Evolutionary conservation across 1,284 basidiomycete species (phyloP), one percentile per base, ranked within the genome.

Genomic region (Ustilago shanxiensis): DNA sequence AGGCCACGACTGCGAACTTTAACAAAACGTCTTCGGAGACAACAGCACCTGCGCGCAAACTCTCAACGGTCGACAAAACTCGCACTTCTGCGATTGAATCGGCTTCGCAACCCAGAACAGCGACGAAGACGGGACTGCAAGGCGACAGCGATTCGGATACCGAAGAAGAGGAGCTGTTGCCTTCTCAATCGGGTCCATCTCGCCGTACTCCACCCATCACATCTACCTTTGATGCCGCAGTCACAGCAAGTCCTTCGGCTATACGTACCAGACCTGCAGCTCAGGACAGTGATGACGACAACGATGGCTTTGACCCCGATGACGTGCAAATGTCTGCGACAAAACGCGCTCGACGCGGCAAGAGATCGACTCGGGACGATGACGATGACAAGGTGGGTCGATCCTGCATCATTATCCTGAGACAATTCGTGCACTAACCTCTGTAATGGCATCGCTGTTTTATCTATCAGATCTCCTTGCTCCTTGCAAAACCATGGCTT

Each of bases 401-500:
- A 26, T 16, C 28, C 29, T 58, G 44, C 6, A 28, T 16, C 29
- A 31, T 14, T 3, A 9, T 22, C 6, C 18, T 22, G n/a, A 22
- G 35, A 10, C 41, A 14, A 29, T 16, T 28, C 16, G 18, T 1
- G 8, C 14, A 18, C 47, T 26, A 33, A 59, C 39, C 16, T 5
- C 16, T 33, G n/a, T 39, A 11, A 14, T 47, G 41, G 7, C 9
- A 8, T 28, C 24, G 2, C 6, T 13, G n/a, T n/a, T 2, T n/a
- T 31, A 6, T 13, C 14, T 45, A 37, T 0, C 50, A 77, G 52
- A 62, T 75, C 7, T 70, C 75, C 26, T 79, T 91, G 4, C 83
- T 91, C 53, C 86, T 91, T 0, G 91, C 91, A 1, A 88, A 89
- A 66, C 90, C 90, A 65, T 91, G 90, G 89, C 89, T 90, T 63